phyloP scores from a whole-genome alignment of 2,329 filamentous ascomycete genomes.

The Epichloe festucae region DNA sequence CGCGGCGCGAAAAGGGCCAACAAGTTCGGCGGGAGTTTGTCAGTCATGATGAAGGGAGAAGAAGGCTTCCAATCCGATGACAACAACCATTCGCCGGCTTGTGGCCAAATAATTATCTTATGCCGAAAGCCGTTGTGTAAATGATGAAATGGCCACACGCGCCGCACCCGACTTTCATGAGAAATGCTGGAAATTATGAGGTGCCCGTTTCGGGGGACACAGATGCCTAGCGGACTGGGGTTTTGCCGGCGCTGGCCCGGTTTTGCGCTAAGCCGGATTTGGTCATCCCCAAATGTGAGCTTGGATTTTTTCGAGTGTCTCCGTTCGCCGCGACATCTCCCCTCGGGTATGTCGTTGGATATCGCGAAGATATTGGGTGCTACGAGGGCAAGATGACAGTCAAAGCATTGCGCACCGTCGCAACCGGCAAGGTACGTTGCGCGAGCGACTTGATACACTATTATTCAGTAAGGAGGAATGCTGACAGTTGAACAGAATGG shows the following conservation, averaged over 20 bases:
- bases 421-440: slow-evolving; percentile 36
- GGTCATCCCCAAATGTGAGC: slow-evolving; percentile 3
- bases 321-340: slow-evolving; percentile 8
- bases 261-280: slow-evolving; percentile 14
- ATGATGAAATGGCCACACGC: slow-evolving; percentile 6
- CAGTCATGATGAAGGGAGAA: slow-evolving; percentile 54
- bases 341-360: slow-evolving; percentile 10
- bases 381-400: slow-evolving; percentile 38
- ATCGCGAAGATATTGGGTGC: slow-evolving; percentile 16
- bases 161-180: slow-evolving; percentile 4
- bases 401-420: slow-evolving; percentile 37
- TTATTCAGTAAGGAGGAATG: background rate
- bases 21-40: slow-evolving; percentile 87
- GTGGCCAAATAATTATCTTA: background rate
- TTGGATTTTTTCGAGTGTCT: slow-evolving; percentile 5
- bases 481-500: slow-evolving; percentile 56
- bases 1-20: slow-evolving; percentile 95
- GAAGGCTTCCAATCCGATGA: background rate
- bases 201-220: slow-evolving; percentile 3
- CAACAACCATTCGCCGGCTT: background rate
- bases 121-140: background rate
- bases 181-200: slow-evolving; percentile 10
- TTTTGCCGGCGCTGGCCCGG: slow-evolving; percentile 13
- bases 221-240: background rate
- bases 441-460: background rate